A percentile compares a stretch with the other conserved stretches of the same genome.
Conservation (phyloP, 2,329 filamentous ascomycete genomes). For the Hypocrella siamensis region DNA sequence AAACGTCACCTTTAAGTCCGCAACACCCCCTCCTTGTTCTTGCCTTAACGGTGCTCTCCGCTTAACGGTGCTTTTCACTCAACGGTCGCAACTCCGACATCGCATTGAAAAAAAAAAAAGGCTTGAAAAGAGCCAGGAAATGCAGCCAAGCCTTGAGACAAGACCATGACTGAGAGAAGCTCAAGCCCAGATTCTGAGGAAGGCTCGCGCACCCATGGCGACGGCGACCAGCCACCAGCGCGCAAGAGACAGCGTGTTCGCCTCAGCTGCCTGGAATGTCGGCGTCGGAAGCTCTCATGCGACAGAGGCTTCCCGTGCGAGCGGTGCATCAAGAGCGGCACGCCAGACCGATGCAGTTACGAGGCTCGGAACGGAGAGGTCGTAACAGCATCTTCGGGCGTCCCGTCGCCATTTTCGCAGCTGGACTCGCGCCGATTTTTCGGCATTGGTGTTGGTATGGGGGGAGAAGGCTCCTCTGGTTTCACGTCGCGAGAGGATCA, state of each 20-base stretch:
- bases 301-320: slow-evolving; percentile 46
- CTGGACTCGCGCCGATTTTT: slow-evolving; percentile 23
- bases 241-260: slow-evolving; percentile 44
- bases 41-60: slow-evolving; percentile 1
- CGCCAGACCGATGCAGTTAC: slow-evolving; percentile 42
- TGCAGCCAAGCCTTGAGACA: slow-evolving; percentile 1
- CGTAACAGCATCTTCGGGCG: slow-evolving; percentile 29
- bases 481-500: slow-evolving; percentile 28
- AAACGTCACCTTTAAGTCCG: slow-evolving; percentile 16
- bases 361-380: slow-evolving; percentile 38
- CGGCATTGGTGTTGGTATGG: slow-evolving; percentile 14
- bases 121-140: background rate
- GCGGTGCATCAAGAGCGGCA: slow-evolving; percentile 46
- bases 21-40: slow-evolving; percentile 8
- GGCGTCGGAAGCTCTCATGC: slow-evolving; percentile 44
- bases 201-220: slow-evolving; percentile 12
- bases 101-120: no score
- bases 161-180: slow-evolving; percentile 17
- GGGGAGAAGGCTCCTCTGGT: slow-evolving; percentile 12
- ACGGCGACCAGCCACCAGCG: slow-evolving; percentile 20
- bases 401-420: slow-evolving; percentile 25
- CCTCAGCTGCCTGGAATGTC: slow-evolving; percentile 44
- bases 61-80: slow-evolving; percentile 2
- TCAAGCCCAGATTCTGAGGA: slow-evolving; percentile 21
- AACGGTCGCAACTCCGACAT: slow-evolving; percentile 20